Conservation (phyloP, 768 basidiomycete genomes). For the Ephemerocybe angulata region DNA sequence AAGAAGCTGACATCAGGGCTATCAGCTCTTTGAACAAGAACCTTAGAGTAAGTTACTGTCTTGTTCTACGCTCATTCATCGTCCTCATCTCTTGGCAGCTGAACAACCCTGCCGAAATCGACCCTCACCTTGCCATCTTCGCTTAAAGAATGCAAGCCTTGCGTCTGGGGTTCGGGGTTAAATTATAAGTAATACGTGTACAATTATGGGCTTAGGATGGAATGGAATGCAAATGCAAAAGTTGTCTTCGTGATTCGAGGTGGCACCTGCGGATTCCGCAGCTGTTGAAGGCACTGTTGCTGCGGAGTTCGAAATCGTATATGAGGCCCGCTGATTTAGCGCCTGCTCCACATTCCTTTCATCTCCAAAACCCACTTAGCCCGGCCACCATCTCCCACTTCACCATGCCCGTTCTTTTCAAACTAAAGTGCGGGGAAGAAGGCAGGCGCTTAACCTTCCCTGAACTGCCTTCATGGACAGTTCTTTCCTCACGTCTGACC, state of each 20-base stretch:
- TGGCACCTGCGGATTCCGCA: too few species aligned
- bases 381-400: conserved; percentile 12
- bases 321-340: conserved; percentile 9
- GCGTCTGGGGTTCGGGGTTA: neutral
- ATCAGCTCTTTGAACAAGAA: conserved; percentile 56
- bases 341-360: conserved; percentile 4
- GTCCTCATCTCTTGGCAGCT: conserved; percentile 40
- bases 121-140: conserved; percentile 65
- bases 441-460: conserved; percentile 60
- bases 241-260: too few species aligned
- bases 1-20: conserved; percentile 50
- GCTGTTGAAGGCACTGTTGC: neutral
- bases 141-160: conserved; percentile 39
- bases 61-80: conserved; percentile 5
- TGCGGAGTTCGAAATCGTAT: conserved; percentile 41
- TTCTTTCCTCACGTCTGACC: conserved; percentile 55
- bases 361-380: too few species aligned
- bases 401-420: conserved; percentile 58
- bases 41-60: conserved; percentile 11
- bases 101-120: conserved; percentile 69
- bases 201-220: neutral
- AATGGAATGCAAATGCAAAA: too few species aligned
- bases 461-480: conserved; percentile 49
- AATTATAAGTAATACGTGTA: conserved; percentile 1
- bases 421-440: conserved; percentile 54